A percentile compares a stretch with the other conserved stretches of the same genome.
Conservation (phyloP, 257 asterid genomes). For the Nicotiana attenuata region DNA sequence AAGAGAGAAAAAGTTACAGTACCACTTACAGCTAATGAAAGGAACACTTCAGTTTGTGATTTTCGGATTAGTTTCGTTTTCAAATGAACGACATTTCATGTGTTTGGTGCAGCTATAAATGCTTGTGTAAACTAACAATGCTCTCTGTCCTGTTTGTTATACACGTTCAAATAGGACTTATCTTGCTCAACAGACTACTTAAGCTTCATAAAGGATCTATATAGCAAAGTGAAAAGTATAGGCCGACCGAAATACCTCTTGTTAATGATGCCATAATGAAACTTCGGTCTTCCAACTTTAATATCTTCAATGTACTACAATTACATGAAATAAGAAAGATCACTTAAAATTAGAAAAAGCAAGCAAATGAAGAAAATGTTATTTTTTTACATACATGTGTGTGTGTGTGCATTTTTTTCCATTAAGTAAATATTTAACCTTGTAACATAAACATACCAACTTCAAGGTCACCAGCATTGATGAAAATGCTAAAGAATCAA, state of each 20-base stretch:
- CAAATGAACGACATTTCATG: background rate
- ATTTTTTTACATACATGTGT: background rate
- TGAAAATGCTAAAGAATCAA: conserved; percentile 85
- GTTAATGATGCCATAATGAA: conserved; percentile 88
- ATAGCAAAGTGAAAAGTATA: too few species aligned
- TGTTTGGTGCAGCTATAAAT: background rate
- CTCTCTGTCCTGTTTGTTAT: background rate
- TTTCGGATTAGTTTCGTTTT: background rate
- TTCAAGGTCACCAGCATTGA: conserved; percentile 86
- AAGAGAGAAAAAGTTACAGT: background rate
- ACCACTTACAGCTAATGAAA: background rate
- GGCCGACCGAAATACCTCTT: conserved; percentile 47
- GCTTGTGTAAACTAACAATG: background rate
- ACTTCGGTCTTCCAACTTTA: conserved; percentile 59
- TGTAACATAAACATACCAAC: conserved; percentile 42
- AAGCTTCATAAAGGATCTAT: background rate
- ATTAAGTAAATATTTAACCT: background rate
- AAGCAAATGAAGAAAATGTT: background rate
- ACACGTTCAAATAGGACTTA: background rate
- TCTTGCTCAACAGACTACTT: background rate
- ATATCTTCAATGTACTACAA: conserved; percentile 72
- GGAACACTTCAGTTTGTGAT: background rate
- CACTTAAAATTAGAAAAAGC: background rate
- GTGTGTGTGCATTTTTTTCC: background rate
- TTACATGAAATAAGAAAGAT: conserved; percentile 14